Evolutionary conservation across 129 eudicot species (phyloP), one percentile per base, ranked within the genome.

Genomic region (Escallonia rubra): DNA sequence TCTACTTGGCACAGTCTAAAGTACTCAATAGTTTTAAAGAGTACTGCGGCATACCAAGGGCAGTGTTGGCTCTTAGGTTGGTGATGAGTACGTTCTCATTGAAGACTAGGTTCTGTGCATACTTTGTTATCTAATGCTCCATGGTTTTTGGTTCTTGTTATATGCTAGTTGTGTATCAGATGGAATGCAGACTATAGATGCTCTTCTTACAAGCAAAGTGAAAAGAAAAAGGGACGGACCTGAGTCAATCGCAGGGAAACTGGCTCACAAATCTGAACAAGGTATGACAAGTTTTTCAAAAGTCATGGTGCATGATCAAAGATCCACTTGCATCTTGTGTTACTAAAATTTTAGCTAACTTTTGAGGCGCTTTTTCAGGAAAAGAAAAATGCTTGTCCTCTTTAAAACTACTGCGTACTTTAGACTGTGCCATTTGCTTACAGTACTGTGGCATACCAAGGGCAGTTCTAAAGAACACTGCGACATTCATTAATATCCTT

Each of bases 151-250:
- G 46, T 43, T 71, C 46, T 67, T 76, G 55, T 43, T 70, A 41
- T 78, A 63, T 80, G 80, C 81, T 88, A 93, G 99, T 86, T 93
- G 96, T 77, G 83, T 85, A 89, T 85, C 95, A 84, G 96, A 94
- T 82, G 96, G 95, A 72, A 81, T 86, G 84, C 96, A 87, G 85
- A 82, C 97, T 46, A 71, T 94, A 68, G 99, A 94, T 79, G 77
- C 90, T 58, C 99, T 94, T 72, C 95, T 94, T 76, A 94, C 96
- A 6, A 80, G 95, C 83, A 85, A 79, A 76, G 49, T 77, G 34
- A 89, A 89, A 76, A 82, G 97, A 73, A 94, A 89, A 82, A 80
- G 96, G 74, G 80, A 71, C 40, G 83, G 61, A 76, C 51, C 77
- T 60, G 85, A 77, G 70, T 56, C 77, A 41, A 38, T 47, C 59